Evolutionary conservation across 257 asterid species (phyloP), one percentile per base, ranked within the genome.

Genomic region (Nicotiana obtusifolia): DNA sequence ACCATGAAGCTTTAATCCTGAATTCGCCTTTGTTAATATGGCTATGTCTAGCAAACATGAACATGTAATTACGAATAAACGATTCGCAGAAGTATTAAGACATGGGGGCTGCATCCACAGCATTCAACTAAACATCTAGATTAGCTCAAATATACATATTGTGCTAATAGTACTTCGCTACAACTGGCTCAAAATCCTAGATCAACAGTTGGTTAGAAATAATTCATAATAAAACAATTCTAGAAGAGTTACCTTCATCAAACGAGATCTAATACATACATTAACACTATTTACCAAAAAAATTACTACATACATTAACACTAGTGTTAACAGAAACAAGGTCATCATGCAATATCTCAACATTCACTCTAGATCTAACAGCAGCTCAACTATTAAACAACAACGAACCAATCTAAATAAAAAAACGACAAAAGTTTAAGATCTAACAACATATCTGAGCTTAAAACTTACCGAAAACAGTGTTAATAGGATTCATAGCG

Each of bases 401-500:
- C 47, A 41, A 41, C 13, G 0, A 52, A 52, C 4, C 17, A 52
- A 56, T 1, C 10, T 4, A 20, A 22, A 60, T 22, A 8, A 5
- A 60, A 1, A 62, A 62, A 7, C 0, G 4, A 26, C 26, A 30
- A 24, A 19, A 35, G 56, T 5, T 10, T 0, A 2, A 15, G 44
- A 47, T 37, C n/a, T n/a, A 80, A 81, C 56, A 53, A 28, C 1
- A 71, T 7, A 71, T 44, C 78, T 22, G 15, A 22, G 47, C 7
- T 10, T 3, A 44, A 49, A 47, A 9, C n/a, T 71, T 79, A 86
- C 87, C 89, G 7, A 86, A 86, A 4, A 86, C 89, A 22, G 85
- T 86, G 73, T 86, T 84, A 75, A 41, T 82, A 3, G 89, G 89
- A 22, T 84, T 86, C 89, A 86, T 86, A 4, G 89, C 89, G 44